Conservation (phyloP, 2,329 filamentous ascomycete genomes). For the Tolypocladium capitatum region DNA sequence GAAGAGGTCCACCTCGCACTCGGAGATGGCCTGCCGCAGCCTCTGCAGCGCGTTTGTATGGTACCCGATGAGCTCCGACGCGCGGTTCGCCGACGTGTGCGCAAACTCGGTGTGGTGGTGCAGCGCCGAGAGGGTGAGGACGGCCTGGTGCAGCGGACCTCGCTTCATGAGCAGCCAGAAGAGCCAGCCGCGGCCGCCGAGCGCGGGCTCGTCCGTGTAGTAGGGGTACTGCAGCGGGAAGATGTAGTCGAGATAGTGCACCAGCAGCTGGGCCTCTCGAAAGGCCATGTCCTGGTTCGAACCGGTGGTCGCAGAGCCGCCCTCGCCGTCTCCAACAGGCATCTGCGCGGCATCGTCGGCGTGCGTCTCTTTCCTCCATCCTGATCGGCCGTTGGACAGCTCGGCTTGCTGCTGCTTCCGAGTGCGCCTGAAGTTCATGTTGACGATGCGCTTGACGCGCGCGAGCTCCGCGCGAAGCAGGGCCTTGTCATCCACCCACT, state of each 20-base stretch:
- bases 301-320: not conserved
- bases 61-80: constrained; percentile 10
- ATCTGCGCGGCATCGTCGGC: not conserved
- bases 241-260: constrained; percentile 16
- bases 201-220: constrained; percentile 11
- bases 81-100: constrained; percentile 7
- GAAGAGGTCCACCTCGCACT: constrained; percentile 3
- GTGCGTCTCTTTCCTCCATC: not conserved
- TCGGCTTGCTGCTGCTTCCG: constrained; percentile 1
- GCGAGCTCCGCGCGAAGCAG: constrained; percentile 15
- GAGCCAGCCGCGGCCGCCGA: constrained; percentile 14
- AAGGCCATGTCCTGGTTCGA: constrained; percentile 1
- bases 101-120: constrained; percentile 12
- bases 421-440: constrained; percentile 10
- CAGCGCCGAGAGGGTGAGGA: constrained; percentile 12
- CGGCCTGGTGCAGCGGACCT: constrained; percentile 12
- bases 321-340: not conserved
- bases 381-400: not conserved
- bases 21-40: constrained; percentile 8
- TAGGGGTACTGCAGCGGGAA: constrained; percentile 14
- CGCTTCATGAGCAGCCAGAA: constrained; percentile 10
- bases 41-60: constrained; percentile 14
- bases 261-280: constrained; percentile 13
- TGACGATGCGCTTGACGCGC: constrained; percentile 12
- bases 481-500: constrained; percentile 17